phyloP scores from a whole-genome alignment of 2,329 filamentous ascomycete species.

The Diaporthe batatas region DNA sequence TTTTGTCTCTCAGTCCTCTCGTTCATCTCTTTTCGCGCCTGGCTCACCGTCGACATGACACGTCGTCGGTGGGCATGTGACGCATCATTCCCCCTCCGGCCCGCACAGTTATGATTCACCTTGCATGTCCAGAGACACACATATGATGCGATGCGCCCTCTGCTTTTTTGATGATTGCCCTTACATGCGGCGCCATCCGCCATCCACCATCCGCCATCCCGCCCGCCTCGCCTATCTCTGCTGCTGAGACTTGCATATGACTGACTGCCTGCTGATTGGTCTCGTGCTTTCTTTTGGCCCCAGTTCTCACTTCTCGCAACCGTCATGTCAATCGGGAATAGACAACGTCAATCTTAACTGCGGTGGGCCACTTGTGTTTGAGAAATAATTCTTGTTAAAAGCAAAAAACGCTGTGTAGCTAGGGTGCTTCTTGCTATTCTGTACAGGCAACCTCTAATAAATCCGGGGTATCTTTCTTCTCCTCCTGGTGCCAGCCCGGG shows the following conservation, averaged over 20 bases:
- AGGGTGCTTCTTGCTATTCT: slow-evolving; percentile 42
- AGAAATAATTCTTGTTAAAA: slow-evolving; percentile 37
- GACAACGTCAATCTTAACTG: slow-evolving; percentile 3
- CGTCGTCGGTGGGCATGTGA: neutral
- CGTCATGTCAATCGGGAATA: neutral
- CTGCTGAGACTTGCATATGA: slow-evolving; percentile 23
- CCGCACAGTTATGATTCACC: slow-evolving; percentile 16
- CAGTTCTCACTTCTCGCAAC: neutral
- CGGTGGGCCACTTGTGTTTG: slow-evolving; percentile 23
- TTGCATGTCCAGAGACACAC: slow-evolving; percentile 24
- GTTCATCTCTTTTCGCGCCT: neutral
- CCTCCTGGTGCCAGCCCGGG: slow-evolving; percentile 50
- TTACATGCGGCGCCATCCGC: slow-evolving; percentile 33
- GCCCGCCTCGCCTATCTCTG: slow-evolving; percentile 26
- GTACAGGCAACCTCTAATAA: slow-evolving; percentile 48
- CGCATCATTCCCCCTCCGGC: slow-evolving; percentile 1
- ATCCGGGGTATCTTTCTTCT: slow-evolving; percentile 51
- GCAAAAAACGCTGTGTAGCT: slow-evolving; percentile 46
- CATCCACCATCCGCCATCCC: neutral
- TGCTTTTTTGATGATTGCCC: slow-evolving; percentile 27
- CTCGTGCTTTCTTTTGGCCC: neutral
- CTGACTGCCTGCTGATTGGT: slow-evolving; percentile 18
- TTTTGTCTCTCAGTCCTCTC: slow-evolving; percentile 1
- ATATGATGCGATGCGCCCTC: slow-evolving; percentile 23
- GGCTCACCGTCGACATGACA: neutral